These are phyloP conservation scores for Cutaneotrichosporon cutaneum DNA, from an alignment of 1,284 basidiomycete genomes.

Conservation along the genomic window DNA sequence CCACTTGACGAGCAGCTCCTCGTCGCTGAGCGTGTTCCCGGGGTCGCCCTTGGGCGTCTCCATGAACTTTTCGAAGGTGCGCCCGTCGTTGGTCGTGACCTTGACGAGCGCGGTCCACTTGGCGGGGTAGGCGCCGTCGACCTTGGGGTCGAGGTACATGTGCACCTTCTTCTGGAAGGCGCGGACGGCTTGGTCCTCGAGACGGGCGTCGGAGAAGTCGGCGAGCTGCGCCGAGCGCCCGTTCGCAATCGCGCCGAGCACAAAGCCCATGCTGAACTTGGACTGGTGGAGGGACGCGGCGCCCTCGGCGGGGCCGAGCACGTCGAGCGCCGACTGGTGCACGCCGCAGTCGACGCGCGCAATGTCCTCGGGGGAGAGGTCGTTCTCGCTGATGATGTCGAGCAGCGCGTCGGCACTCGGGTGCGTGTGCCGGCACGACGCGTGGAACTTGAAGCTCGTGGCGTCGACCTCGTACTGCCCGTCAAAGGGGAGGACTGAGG, in stretches of 20 bases:
- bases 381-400: conserved; percentile 7
- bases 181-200: conserved; percentile 9
- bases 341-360: conserved; percentile 14
- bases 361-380: not conserved
- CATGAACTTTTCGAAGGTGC: conserved; percentile 10
- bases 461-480: conserved; percentile 13
- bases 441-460: conserved; percentile 16
- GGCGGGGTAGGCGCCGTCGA: conserved; percentile 10
- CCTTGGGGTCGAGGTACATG: conserved; percentile 11
- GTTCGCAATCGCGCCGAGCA: conserved; percentile 10
- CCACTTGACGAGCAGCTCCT: conserved; percentile 12
- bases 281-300: conserved; percentile 9
- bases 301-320: conserved; percentile 11
- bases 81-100: conserved; percentile 13
- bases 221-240: conserved; percentile 13
- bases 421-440: conserved; percentile 17
- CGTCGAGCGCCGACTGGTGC: conserved; percentile 15
- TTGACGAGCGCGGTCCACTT: conserved; percentile 11
- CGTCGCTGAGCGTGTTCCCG: conserved; percentile 11
- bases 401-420: conserved; percentile 12
- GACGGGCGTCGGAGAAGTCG: conserved; percentile 10
- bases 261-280: conserved; percentile 17
- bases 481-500: conserved; percentile 5
- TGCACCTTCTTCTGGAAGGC: conserved; percentile 17
- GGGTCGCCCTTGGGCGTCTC: conserved; percentile 15